Conservation (phyloP, 768 basidiomycete genomes). For the Leucocoprinus birnbaumii region DNA sequence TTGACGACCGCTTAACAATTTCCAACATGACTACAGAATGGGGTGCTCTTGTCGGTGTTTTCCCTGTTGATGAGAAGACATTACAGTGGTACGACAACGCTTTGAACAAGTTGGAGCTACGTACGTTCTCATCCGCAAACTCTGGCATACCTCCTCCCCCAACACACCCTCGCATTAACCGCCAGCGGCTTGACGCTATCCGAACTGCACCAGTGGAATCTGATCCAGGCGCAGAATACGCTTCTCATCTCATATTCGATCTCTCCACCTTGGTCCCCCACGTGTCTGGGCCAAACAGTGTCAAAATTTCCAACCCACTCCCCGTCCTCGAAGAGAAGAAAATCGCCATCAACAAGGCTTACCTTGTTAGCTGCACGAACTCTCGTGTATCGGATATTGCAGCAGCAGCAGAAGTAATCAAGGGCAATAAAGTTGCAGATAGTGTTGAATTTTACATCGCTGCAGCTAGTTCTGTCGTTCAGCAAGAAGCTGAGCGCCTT, state of each 20-base stretch:
- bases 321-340: conserved; percentile 71
- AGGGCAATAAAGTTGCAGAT: conserved; percentile 74
- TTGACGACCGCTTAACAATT: conserved; percentile 95
- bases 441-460: conserved; percentile 98
- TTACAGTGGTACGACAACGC: conserved; percentile 83
- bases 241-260: conserved; percentile 87
- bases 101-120: conserved; percentile 69
- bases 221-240: conserved; percentile 77
- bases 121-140: conserved; percentile 62
- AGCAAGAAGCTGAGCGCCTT: conserved; percentile 78
- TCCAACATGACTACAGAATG: conserved; percentile 99
- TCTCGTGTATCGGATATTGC: conserved; percentile 94
- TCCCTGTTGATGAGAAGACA: conserved; percentile 85
- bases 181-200: conserved; percentile 63
- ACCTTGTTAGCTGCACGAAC: conserved; percentile 98
- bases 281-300: conserved; percentile 96
- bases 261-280: conserved; percentile 93
- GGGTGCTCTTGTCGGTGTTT: conserved; percentile 95
- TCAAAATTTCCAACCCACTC: conserved; percentile 93
- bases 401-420: conserved; percentile 87
- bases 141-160: conserved; percentile 66
- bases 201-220: conserved; percentile 53
- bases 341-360: conserved; percentile 93
- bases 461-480: conserved; percentile 89
- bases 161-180: conserved; percentile 85